Evolutionary conservation across 345 rosid genomes (phyloP), one percentile per base, ranked within the genome.

Genomic region (Geranium rotundifolium): DNA sequence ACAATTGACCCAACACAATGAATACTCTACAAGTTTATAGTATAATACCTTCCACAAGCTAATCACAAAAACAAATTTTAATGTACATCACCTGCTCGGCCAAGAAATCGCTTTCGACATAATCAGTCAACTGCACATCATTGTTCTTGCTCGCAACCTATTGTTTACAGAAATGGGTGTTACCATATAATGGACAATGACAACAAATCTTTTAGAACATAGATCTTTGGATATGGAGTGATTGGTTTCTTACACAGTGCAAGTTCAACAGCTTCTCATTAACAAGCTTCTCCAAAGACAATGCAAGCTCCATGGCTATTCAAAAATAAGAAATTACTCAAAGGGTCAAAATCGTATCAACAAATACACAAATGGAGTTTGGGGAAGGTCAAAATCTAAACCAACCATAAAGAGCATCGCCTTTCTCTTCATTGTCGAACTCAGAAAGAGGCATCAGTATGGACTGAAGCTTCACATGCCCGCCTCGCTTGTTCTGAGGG

Each of bases 341-440:
- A 57, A 3, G 2, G n/a, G 29, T 20, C 30, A 19, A 57, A 57
- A 31, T 2, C 37, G 7, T 31, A 31, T 31, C 37, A 31, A 31
- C 37, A 31, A 31, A 31, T 31, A 7, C 7, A 31, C 37, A 7
- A 31, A 7, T 31, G 3, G 7, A 31, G 37, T 31, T 31, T 2
- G 7, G 0, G 19, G 18, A 17, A 29, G 10, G 9, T 3, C 14
- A 18, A 18, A 14, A 27, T 1, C 27, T 19, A 54, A 70, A 61
- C 79, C 55, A 71, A 85, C 97, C 93, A 69, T 82, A 69, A 19
- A 90, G 72, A 4, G 97, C 97, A 56, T 90, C 93, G n/a, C 95
- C 97, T 54, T 84, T 85, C 54, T 88, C 92, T 2, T 61, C 80
- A 56, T 82, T 86, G 59, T 84, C 85, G 72, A 80, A 86, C 71